These are phyloP conservation scores for Fusarium sp. DNA, from an alignment of 2,329 filamentous ascomycete genomes.

Conservation along the genomic window DNA sequence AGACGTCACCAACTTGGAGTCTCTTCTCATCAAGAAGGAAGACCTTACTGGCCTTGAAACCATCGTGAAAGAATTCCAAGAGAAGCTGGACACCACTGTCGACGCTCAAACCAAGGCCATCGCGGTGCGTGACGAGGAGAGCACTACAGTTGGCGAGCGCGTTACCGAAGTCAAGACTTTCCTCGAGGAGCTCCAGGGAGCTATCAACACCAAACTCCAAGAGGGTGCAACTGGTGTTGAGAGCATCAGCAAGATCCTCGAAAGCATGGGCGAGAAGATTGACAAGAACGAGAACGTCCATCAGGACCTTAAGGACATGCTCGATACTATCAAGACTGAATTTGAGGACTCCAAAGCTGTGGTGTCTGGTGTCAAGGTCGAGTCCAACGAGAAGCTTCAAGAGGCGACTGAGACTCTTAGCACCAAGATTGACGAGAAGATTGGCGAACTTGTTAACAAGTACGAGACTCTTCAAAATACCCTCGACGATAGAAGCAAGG, in stretches of 20 bases:
- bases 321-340: constrained; percentile 81
- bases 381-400: constrained; percentile 81
- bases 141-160: constrained; percentile 79
- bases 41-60: constrained; percentile 72
- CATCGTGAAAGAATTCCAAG: constrained; percentile 77
- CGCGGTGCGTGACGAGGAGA: constrained; percentile 86
- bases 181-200: constrained; percentile 80
- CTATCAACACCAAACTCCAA: constrained; percentile 80
- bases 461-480: constrained; percentile 86
- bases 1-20: constrained; percentile 73
- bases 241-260: constrained; percentile 75
- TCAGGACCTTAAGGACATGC: constrained; percentile 76
- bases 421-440: constrained; percentile 70
- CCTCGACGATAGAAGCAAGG: constrained; percentile 78
- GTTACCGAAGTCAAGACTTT: constrained; percentile 82
- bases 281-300: constrained; percentile 66
- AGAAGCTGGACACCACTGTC: constrained; percentile 73
- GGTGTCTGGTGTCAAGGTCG: constrained; percentile 83
- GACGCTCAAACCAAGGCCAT: constrained; percentile 82
- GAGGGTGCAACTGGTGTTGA: constrained; percentile 80
- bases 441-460: constrained; percentile 83
- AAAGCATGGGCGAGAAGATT: constrained; percentile 72
- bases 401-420: constrained; percentile 65
- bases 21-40: constrained; percentile 77
- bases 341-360: constrained; percentile 87